These are phyloP conservation scores for Leccinum subgranulosum DNA, from an alignment of 768 basidiomycete species.

Conservation along the genomic window DNA sequence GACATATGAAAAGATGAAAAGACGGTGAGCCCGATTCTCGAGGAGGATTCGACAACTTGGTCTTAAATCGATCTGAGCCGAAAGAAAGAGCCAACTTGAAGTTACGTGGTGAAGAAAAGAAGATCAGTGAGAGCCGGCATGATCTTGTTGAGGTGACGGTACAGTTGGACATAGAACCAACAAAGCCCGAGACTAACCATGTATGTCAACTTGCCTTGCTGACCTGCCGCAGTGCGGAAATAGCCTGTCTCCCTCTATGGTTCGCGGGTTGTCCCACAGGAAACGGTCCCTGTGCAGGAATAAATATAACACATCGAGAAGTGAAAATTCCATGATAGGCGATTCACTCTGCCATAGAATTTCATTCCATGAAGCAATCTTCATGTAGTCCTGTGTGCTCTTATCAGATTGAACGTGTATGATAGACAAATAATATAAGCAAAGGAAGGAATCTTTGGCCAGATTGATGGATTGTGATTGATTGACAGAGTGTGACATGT, in stretches of 20 bases:
- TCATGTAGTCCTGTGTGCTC: background rate
- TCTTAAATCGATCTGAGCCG: background rate
- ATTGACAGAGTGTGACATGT: conserved; percentile 1
- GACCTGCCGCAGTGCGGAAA: conserved; percentile 17
- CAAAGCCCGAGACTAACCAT: conserved; percentile 11
- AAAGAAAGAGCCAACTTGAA: background rate
- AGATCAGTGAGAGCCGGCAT: background rate
- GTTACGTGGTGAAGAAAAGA: background rate
- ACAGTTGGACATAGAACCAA: background rate
- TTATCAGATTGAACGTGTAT: background rate
- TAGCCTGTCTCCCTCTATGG: conserved; percentile 4
- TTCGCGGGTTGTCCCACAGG: conserved; percentile 15
- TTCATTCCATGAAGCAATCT: conserved; percentile 21
- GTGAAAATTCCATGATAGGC: conserved; percentile 14
- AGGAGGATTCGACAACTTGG: background rate
- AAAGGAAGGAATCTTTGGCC: conserved; percentile 4
- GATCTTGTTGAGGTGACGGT: background rate
- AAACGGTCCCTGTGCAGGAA: background rate
- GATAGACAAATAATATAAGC: background rate
- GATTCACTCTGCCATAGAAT: conserved; percentile 13
- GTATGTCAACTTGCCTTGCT: conserved; percentile 1
- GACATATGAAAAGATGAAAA: background rate
- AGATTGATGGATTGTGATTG: conserved; percentile 9
- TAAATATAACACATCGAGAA: conserved; percentile 5
- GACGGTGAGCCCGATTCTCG: background rate